A percentile compares a stretch with the other conserved stretches of the same genome.
Evolutionary conservation across 1,284 basidiomycete genomes (phyloP).

Genomic region (Rhizoctonia solani): DNA sequence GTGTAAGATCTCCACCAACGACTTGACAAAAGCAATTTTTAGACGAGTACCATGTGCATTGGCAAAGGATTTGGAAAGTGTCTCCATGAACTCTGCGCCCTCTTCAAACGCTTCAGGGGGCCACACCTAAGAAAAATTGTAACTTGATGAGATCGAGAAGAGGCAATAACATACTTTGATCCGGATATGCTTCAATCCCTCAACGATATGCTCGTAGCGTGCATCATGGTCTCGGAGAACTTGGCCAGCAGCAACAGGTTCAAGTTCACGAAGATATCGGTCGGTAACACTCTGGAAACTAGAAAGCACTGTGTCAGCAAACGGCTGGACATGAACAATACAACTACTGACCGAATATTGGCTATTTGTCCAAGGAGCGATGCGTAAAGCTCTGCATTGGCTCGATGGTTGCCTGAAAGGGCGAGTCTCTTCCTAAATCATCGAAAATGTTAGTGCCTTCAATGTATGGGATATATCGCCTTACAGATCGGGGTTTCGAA

Average conservation of each 20-base stretch:
- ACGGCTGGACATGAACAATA: conserved; percentile 10
- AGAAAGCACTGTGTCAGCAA: neutral
- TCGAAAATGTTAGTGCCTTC: neutral
- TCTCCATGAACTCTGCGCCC: conserved; percentile 88
- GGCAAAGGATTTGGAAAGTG: conserved; percentile 79
- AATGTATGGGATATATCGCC: conserved; percentile 31
- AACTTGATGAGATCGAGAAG: conserved; percentile 8
- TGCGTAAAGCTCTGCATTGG: conserved; percentile 80
- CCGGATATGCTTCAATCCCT: conserved; percentile 76
- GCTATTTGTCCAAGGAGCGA: conserved; percentile 82
- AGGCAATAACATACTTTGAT: conserved; percentile 62
- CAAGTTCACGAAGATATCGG: conserved; percentile 77
- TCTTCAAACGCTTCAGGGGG: conserved; percentile 93
- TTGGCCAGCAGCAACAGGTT: conserved; percentile 70
- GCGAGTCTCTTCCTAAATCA: conserved; percentile 53
- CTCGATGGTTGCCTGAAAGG: conserved; percentile 72
- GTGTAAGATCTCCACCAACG: conserved; percentile 77
- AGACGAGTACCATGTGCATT: conserved; percentile 83
- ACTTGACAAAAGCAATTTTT: conserved; percentile 87
- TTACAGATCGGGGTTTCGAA: conserved; percentile 69
- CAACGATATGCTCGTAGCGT: conserved; percentile 80
- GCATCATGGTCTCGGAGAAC: conserved; percentile 78
- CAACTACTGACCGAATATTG: conserved; percentile 62
- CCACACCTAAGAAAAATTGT: conserved; percentile 66
- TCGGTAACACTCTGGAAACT: conserved; percentile 89